Conservation (phyloP, 805 yeast genomes). For the Starmerella sirachaensis region DNA sequence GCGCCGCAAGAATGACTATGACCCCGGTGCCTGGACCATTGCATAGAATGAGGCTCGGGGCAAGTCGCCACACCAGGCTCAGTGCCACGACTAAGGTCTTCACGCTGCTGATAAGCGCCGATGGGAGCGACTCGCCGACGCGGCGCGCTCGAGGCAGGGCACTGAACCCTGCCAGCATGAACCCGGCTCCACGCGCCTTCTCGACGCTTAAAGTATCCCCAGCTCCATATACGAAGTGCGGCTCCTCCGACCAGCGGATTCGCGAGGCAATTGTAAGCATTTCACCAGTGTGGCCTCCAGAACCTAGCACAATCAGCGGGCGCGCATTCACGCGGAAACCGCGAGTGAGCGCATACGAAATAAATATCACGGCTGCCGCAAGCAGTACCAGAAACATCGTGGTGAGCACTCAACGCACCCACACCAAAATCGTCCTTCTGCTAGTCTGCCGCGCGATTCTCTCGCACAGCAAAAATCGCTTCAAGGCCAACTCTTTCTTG, state of each 20-base stretch:
- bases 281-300: slow-evolving; percentile 97
- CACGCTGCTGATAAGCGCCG: slow-evolving; percentile 38
- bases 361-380: slow-evolving; percentile 4
- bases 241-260: slow-evolving; percentile 25
- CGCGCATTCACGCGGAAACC: slow-evolving; percentile 8
- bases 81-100: slow-evolving; percentile 29
- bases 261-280: slow-evolving; percentile 57
- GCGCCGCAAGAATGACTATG: slow-evolving; percentile 36
- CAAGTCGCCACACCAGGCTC: slow-evolving; percentile 26
- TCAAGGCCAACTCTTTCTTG: no score
- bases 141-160: slow-evolving; percentile 45
- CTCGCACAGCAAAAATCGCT: no score
- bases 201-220: slow-evolving; percentile 41
- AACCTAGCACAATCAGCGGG: slow-evolving; percentile 63
- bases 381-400: slow-evolving; percentile 8
- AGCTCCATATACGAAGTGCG: slow-evolving; percentile 33
- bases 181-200: slow-evolving; percentile 21
- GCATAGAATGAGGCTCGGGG: slow-evolving; percentile 36
- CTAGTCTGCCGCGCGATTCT: no score
- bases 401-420: no score
- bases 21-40: slow-evolving; percentile 83
- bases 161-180: slow-evolving; percentile 20
- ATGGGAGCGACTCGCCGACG: slow-evolving; percentile 43
- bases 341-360: not conserved
- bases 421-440: no score